Conservation (phyloP, 768 basidiomycete genomes). For the Mycena crocata region DNA sequence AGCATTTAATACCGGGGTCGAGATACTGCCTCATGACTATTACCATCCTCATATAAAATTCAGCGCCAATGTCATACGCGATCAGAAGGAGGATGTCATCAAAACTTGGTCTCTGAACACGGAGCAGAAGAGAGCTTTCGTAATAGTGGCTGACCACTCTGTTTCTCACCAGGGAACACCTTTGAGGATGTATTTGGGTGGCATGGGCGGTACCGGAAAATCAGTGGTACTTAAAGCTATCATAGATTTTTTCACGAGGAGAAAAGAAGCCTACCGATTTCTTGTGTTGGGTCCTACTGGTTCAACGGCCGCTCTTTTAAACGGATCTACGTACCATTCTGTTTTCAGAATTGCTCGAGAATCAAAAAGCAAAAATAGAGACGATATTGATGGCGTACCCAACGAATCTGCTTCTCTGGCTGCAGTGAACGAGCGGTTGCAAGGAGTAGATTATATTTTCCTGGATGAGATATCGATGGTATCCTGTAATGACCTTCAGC, state of each 20-base stretch:
- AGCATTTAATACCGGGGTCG: background rate
- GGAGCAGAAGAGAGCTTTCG: slow-evolving; percentile 47
- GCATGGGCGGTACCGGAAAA: slow-evolving; percentile 49
- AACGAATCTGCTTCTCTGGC: background rate
- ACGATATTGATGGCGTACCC: slow-evolving; percentile 1
- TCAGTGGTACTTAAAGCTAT: slow-evolving; percentile 42
- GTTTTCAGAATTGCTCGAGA: background rate
- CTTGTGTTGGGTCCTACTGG: slow-evolving; percentile 47
- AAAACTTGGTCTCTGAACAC: slow-evolving; percentile 34
- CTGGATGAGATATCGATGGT: slow-evolving; percentile 51
- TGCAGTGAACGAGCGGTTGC: background rate
- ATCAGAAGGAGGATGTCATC: background rate
- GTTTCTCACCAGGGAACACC: slow-evolving; percentile 11
- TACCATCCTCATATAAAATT: background rate
- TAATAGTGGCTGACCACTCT: slow-evolving; percentile 41
- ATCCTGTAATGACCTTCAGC: slow-evolving; percentile 36
- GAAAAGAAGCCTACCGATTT: slow-evolving; percentile 37
- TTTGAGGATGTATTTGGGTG: slow-evolving; percentile 46
- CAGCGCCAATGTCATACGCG: no score
- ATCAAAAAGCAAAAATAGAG: background rate
- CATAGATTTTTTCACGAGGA: slow-evolving; percentile 31
- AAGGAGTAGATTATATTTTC: slow-evolving; percentile 4
- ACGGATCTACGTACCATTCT: slow-evolving; percentile 46
- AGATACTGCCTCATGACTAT: background rate
- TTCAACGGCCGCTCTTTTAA: slow-evolving; percentile 42